Evolutionary conservation across 352 stramenopile genomes (phyloP).

Genomic region (Phytophthora multivora): DNA sequence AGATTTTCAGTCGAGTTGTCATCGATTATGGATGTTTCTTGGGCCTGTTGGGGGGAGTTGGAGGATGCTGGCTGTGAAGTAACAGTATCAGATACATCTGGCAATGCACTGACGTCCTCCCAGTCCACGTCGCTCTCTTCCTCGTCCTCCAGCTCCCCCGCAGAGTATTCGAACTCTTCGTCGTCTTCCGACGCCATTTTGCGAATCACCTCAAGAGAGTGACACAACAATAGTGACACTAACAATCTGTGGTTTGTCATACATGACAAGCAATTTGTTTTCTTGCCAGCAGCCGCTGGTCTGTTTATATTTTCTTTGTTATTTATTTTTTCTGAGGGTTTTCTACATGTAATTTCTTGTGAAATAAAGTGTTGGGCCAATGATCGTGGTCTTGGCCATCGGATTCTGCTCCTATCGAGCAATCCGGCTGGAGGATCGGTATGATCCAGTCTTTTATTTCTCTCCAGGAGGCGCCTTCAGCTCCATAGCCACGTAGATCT

Average conservation of each 20-base stretch:
- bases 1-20: slow-evolving; percentile 34
- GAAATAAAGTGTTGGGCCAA: too few species aligned
- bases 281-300: slow-evolving; percentile 9
- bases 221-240: too few species aligned
- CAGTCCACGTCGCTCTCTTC: slow-evolving; percentile 68
- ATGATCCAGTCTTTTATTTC: background rate
- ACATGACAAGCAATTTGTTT: background rate
- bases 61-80: background rate
- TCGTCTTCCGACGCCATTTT: slow-evolving; percentile 40
- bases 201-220: too few species aligned
- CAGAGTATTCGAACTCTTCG: slow-evolving; percentile 62
- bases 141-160: slow-evolving; percentile 41
- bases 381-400: background rate
- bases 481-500: slow-evolving; percentile 31
- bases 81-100: background rate
- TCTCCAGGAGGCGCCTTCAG: background rate
- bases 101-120: slow-evolving; percentile 55
- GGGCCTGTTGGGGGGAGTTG: slow-evolving; percentile 7
- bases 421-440: background rate
- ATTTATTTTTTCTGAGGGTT: slow-evolving; percentile 11
- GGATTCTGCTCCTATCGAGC: slow-evolving; percentile 11
- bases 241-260: too few species aligned
- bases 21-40: slow-evolving; percentile 16
- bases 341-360: background rate
- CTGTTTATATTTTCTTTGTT: slow-evolving; percentile 14